A percentile compares a stretch with the other conserved stretches of the same genome.
These are phyloP conservation scores for Metarhizium album DNA, from an alignment of 2,329 filamentous ascomycete species.

Conservation along the genomic window DNA sequence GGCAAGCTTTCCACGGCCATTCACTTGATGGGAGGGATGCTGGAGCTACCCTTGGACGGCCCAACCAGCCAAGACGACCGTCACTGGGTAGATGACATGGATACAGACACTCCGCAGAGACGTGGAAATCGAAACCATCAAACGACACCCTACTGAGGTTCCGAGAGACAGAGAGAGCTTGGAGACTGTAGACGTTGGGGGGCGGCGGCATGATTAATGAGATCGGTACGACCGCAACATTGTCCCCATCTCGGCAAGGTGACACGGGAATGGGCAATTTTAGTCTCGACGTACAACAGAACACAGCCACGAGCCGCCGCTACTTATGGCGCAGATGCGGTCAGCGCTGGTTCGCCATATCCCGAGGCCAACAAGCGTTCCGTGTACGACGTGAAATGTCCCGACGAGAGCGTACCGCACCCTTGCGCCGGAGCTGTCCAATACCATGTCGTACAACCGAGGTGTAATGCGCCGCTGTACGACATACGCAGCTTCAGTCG, in stretches of 20 bases:
- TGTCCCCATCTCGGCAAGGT: neutral
- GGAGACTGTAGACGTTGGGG: too few relatives aligned
- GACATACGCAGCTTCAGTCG: constrained; percentile 12
- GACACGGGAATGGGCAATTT: neutral
- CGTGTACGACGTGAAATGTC: constrained; percentile 21
- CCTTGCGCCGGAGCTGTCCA: constrained; percentile 15
- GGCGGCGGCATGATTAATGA: too few relatives aligned
- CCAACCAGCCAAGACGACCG: too few relatives aligned
- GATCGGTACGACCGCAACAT: neutral
- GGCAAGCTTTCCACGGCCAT: too few relatives aligned
- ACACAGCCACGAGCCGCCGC: constrained; percentile 23
- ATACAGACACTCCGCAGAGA: too few relatives aligned
- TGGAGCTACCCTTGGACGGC: too few relatives aligned
- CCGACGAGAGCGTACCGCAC: constrained; percentile 21
- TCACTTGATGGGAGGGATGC: too few relatives aligned
- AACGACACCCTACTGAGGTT: too few relatives aligned
- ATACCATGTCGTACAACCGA: constrained; percentile 20
- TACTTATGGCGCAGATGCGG: constrained; percentile 20
- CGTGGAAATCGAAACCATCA: too few relatives aligned
- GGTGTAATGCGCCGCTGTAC: constrained; percentile 21
- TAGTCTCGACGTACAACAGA: constrained; percentile 15
- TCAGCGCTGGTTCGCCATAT: constrained; percentile 20
- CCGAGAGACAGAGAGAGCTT: too few relatives aligned
- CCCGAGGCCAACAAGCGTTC: constrained; percentile 19
- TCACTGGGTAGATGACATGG: too few relatives aligned